phyloP scores from a whole-genome alignment of 495 filamentous ascomycete species.

The Astrocystis sublimbata region DNA sequence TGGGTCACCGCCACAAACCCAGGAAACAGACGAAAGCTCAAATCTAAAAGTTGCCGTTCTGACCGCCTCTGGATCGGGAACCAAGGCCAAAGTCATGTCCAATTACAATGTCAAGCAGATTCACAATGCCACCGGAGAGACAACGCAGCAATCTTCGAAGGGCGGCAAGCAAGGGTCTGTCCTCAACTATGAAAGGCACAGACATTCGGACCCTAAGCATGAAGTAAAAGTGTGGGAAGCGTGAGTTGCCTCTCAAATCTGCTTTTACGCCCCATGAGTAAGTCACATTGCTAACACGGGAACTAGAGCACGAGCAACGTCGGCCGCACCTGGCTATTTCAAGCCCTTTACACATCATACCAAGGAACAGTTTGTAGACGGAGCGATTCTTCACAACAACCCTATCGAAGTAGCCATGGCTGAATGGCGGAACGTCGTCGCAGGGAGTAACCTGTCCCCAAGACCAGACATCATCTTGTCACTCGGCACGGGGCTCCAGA shows the following conservation, averaged over 20 bases:
- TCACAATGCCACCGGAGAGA: slow-evolving; percentile 29
- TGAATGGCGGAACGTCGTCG: not conserved
- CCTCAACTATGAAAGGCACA: slow-evolving; percentile 13
- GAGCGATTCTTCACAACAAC: not conserved
- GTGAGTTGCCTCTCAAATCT: no score
- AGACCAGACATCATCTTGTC: not conserved
- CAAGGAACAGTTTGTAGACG: slow-evolving; percentile 18
- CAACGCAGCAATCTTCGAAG: no score
- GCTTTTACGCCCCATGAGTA: no score
- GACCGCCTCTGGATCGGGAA: not conserved
- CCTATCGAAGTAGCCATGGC: not conserved
- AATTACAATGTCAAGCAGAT: not conserved
- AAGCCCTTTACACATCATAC: slow-evolving; percentile 38
- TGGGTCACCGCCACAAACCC: no score
- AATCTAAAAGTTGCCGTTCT: slow-evolving; percentile 29
- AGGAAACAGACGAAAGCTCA: slow-evolving; percentile 23
- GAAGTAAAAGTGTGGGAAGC: slow-evolving; percentile 54
- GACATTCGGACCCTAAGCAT: not conserved
- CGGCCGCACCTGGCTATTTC: slow-evolving; percentile 50
- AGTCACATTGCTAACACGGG: no score
- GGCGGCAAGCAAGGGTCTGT: no score
- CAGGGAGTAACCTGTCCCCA: not conserved
- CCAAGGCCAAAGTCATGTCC: not conserved
- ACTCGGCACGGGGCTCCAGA: not conserved
- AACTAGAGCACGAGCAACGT: slow-evolving; percentile 51